Evolutionary conservation across 2,329 filamentous ascomycete species (phyloP), one percentile per base, ranked within the genome.

Genomic region (Neocatenulostroma microsporum): DNA sequence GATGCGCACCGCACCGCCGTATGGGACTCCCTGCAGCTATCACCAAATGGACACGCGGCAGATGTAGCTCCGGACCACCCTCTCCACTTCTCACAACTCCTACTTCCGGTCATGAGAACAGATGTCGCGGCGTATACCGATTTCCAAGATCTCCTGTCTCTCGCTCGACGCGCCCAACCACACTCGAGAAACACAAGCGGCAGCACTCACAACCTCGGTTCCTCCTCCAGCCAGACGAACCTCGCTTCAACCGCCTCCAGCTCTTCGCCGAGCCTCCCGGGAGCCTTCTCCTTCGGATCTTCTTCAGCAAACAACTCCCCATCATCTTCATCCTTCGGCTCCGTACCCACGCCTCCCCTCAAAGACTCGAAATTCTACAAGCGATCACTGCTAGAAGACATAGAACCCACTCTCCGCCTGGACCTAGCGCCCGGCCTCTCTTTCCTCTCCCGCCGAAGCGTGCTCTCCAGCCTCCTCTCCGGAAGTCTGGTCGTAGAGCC

Each of bases 331-430:
- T 40, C 42, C 31, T 47, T 46, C 31, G 21, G 19, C 12, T 14
- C 19, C 23, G 57, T 51, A 34, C 50, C 52, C 23, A 35, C 75
- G 21, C 78, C 75, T 3, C 78, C 80, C 4, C 66, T 98, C 26
- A 94, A 91, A 55, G 91, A 96, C 39, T 85, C 83, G 19, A 85
- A 83, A 47, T 98, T 96, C 57, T 98, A 89, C 67, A 96, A 96
- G 66, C 80, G 91, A 30, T 80, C 80, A 5, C 63, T 96, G 18
- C 73, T 77, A 14, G 91, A 98, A 60, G 91, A 98, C 55, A 85
- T 98, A 39, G 91, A 98, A 57, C 91, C 91, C 1, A 94, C 91
- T 0, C 67, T 98, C 8, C 80, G 91, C 28, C 74, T 98, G 3
- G 91, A 98, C 58, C 74, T 78, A 2, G 88, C 91, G 0, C 91